Evolutionary conservation across 495 filamentous ascomycete species (phyloP).

Genomic region (Daldinia vernicosa): DNA sequence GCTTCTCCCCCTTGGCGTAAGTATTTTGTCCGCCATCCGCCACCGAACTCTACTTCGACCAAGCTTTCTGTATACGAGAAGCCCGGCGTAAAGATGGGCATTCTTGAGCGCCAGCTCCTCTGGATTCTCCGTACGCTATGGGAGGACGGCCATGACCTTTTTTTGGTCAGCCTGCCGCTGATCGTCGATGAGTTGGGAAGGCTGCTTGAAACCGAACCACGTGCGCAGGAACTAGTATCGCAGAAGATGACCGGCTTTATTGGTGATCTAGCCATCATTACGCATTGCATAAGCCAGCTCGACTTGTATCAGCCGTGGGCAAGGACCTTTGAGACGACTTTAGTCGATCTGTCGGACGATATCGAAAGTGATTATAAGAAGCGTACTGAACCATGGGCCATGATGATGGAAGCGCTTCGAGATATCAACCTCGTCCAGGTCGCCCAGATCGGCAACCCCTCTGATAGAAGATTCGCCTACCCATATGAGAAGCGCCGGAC

Average conservation of each 20-base stretch:
- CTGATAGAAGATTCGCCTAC: not conserved
- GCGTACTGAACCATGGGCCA: conserved; percentile 15
- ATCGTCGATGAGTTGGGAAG: conserved; percentile 60
- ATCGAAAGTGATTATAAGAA: conserved; percentile 45
- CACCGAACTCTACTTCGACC: not conserved
- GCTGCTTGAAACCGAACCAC: conserved; percentile 49
- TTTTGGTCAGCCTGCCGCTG: conserved; percentile 43
- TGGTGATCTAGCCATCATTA: conserved; percentile 56
- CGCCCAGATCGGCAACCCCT: not conserved
- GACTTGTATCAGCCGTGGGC: conserved; percentile 61
- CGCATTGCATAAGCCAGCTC: conserved; percentile 54
- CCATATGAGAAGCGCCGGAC: conserved; percentile 8
- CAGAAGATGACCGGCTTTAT: conserved; percentile 46
- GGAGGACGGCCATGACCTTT: conserved; percentile 41
- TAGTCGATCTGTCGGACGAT: conserved; percentile 30
- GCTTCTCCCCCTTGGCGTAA: conserved; percentile 52
- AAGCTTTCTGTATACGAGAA: not conserved
- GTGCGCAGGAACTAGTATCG: conserved; percentile 52
- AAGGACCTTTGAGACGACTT: conserved; percentile 44
- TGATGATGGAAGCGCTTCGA: conserved; percentile 29
- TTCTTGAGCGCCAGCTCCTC: conserved; percentile 39
- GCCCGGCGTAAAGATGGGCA: conserved; percentile 23
- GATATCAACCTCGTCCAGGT: not conserved
- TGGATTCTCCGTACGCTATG: conserved; percentile 48
- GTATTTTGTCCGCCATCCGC: conserved; percentile 32